These are phyloP conservation scores for Mortierella sp. DNA, from an alignment of 371 early-diverging fungal genomes.

Conservation along the genomic window DNA sequence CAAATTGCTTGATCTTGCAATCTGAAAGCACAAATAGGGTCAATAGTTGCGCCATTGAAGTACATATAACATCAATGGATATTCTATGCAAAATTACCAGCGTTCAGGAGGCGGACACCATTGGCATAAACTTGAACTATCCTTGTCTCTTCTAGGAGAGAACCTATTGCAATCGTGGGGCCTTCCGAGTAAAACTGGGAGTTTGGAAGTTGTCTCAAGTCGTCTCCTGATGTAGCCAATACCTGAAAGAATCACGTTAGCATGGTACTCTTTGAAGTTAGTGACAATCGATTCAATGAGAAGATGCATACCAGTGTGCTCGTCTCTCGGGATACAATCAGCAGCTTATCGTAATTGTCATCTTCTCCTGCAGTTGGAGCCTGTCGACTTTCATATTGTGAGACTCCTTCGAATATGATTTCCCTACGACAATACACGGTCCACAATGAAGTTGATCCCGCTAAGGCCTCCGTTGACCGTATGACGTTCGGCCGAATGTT, in stretches of 20 bases:
- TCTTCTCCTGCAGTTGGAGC: conserved; percentile 50
- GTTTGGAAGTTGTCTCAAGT: conserved; percentile 81
- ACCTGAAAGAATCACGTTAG: conserved; percentile 56
- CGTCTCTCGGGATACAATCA: conserved; percentile 77
- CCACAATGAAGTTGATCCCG: conserved; percentile 75
- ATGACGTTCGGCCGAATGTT: conserved; percentile 81
- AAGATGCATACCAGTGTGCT: conserved; percentile 67
- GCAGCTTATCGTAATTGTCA: conserved; percentile 66
- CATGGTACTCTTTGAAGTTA: background rate
- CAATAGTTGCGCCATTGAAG: background rate
- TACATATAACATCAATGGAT: background rate
- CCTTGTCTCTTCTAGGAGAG: conserved; percentile 68
- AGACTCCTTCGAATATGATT: conserved; percentile 59
- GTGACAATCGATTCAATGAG: background rate
- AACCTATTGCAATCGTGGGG: conserved; percentile 80
- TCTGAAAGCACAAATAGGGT: conserved; percentile 47
- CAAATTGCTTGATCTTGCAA: conserved; percentile 66
- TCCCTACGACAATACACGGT: conserved; percentile 71
- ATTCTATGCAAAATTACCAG: conserved; percentile 51
- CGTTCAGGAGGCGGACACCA: conserved; percentile 76
- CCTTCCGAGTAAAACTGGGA: conserved; percentile 81
- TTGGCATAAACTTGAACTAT: conserved; percentile 85
- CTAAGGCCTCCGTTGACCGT: conserved; percentile 70
- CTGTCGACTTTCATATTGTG: conserved; percentile 54
- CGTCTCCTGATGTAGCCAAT: conserved; percentile 80